These are phyloP conservation scores for Aphanomyces euteiches DNA, from an alignment of 352 stramenopile species.

Conservation along the genomic window DNA sequence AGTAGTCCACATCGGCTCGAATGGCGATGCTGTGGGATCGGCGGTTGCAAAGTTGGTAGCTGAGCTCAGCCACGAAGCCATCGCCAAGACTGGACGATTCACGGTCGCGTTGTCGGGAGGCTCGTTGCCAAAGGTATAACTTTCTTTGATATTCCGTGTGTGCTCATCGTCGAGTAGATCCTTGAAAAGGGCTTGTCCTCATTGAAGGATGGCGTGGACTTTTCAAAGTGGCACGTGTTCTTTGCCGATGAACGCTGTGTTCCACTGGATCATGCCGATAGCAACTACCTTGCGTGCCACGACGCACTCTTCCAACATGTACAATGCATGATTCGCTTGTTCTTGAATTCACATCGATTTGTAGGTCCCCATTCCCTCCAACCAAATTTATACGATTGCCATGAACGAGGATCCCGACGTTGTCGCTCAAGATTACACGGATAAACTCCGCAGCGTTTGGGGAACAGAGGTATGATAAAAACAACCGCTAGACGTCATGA, in stretches of 20 bases:
- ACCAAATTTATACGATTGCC: conserved; percentile 92
- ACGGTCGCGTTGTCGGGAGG: conserved; percentile 84
- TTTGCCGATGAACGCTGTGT: conserved; percentile 98
- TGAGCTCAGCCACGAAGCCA: conserved; percentile 59
- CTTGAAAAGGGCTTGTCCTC: conserved; percentile 71
- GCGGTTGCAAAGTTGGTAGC: conserved; percentile 61
- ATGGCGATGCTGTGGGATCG: conserved; percentile 54
- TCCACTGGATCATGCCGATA: conserved; percentile 87
- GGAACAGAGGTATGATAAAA: conserved; percentile 44
- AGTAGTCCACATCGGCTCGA: conserved; percentile 54
- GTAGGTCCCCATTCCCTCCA: conserved; percentile 61
- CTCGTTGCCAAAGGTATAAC: conserved; percentile 69
- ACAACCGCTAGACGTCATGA: neutral
- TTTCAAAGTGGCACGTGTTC: conserved; percentile 96
- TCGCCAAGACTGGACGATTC: conserved; percentile 58
- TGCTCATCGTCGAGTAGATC: conserved; percentile 41
- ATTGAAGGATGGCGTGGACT: conserved; percentile 85
- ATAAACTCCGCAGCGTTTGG: conserved; percentile 63
- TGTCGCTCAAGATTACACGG: conserved; percentile 68
- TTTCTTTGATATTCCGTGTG: neutral
- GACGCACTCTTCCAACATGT: conserved; percentile 85
- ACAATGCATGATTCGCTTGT: conserved; percentile 16
- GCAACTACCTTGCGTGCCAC: conserved; percentile 93
- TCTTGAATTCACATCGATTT: conserved; percentile 16
- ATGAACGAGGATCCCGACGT: conserved; percentile 56